These are phyloP conservation scores for Spathaspora girioi DNA, from an alignment of 805 yeast species.

Conservation along the genomic window DNA sequence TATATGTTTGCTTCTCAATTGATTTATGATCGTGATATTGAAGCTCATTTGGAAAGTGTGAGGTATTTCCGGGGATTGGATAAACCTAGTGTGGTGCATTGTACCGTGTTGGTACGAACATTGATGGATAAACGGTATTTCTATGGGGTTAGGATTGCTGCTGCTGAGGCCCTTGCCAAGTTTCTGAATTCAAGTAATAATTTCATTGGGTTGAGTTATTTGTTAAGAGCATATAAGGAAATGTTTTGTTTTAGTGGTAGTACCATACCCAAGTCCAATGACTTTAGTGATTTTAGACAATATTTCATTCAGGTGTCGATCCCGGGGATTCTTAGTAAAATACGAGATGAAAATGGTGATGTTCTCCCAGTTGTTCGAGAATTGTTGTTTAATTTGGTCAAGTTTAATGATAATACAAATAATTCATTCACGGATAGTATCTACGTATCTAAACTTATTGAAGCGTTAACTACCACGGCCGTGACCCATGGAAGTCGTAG, in stretches of 20 bases:
- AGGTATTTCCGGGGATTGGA: constrained; percentile 60
- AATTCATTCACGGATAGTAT: constrained; percentile 72
- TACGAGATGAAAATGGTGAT: constrained; percentile 59
- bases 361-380: constrained; percentile 56
- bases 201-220: constrained; percentile 71
- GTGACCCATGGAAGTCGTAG: neutral
- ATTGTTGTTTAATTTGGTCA: constrained; percentile 65
- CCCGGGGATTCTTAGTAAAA: constrained; percentile 54
- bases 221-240: constrained; percentile 63
- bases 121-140: constrained; percentile 80
- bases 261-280: constrained; percentile 71
- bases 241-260: constrained; percentile 68
- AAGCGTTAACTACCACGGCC: constrained; percentile 40
- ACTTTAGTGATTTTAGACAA: constrained; percentile 67
- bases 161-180: constrained; percentile 74
- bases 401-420: constrained; percentile 81
- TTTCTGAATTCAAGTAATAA: constrained; percentile 57
- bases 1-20: constrained; percentile 93
- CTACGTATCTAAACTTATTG: constrained; percentile 59
- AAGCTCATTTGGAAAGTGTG: constrained; percentile 87
- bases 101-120: constrained; percentile 76
- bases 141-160: constrained; percentile 85
- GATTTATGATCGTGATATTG: constrained; percentile 93
- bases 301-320: constrained; percentile 71
- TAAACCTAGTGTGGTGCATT: constrained; percentile 60